Conservation (phyloP, 305 asterid species). For the Salvia sclarea region DNA sequence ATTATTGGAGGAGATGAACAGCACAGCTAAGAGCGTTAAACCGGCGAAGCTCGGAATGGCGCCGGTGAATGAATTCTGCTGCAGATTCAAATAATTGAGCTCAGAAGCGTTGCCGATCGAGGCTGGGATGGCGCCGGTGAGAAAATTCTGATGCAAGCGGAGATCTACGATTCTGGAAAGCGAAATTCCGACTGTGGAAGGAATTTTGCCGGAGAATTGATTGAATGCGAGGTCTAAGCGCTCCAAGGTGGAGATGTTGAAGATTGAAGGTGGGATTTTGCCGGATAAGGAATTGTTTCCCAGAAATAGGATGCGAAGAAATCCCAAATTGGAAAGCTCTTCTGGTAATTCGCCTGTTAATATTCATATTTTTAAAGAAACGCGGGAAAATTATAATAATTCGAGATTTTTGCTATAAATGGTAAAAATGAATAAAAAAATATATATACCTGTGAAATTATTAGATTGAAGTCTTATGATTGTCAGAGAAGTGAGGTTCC, state of each 20-base stretch:
- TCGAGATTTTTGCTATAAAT: too few relatives aligned
- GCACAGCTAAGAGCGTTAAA: not conserved
- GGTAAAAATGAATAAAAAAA: too few relatives aligned
- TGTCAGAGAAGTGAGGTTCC: too few relatives aligned
- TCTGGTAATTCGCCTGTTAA: constrained; percentile 40
- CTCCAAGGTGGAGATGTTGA: constrained; percentile 42
- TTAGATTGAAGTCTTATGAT: too few relatives aligned
- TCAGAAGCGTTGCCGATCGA: constrained; percentile 42
- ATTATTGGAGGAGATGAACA: not conserved
- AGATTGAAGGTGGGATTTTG: constrained; percentile 30
- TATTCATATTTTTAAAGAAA: too few relatives aligned
- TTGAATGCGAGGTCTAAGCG: not conserved
- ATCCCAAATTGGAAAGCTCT: constrained; percentile 34
- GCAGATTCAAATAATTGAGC: constrained; percentile 24
- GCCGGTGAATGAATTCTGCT: constrained; percentile 30
- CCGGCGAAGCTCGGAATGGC: constrained; percentile 29
- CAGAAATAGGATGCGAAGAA: not conserved
- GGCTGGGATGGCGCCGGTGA: constrained; percentile 42
- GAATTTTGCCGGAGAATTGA: constrained; percentile 32
- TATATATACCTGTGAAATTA: too few relatives aligned
- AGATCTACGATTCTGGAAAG: constrained; percentile 32
- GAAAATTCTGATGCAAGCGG: constrained; percentile 23
- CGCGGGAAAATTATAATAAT: too few relatives aligned
- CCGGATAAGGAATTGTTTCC: constrained; percentile 25
- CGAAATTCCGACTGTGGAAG: constrained; percentile 21